phyloP scores from a whole-genome alignment of 2,329 filamentous ascomycete species.

The Monilinia fructicola region DNA sequence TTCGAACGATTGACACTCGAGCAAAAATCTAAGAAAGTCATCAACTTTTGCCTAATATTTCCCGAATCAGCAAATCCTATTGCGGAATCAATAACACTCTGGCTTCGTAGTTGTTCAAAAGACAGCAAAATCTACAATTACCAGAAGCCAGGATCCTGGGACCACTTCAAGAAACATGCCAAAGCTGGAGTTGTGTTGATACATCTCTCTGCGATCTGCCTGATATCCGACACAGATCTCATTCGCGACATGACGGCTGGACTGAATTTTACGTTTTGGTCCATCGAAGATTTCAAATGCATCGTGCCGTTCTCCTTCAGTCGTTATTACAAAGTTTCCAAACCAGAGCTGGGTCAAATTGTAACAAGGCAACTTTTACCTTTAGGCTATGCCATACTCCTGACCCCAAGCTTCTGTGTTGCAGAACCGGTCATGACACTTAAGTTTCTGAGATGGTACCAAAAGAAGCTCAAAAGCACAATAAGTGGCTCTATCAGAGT shows the following conservation, averaged over 20 bases:
- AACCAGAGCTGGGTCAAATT: conserved; percentile 40
- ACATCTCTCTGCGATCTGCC: conserved; percentile 33
- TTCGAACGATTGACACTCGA: conserved; percentile 29
- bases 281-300: conserved; percentile 31
- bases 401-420: conserved; percentile 52
- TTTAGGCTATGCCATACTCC: conserved; percentile 46
- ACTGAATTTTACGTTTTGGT: conserved; percentile 34
- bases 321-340: conserved; percentile 9
- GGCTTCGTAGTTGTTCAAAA: conserved; percentile 46
- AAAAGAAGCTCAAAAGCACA: conserved; percentile 26
- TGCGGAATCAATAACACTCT: conserved; percentile 45
- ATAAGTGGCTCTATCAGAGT: conserved; percentile 29
- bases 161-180: conserved; percentile 43
- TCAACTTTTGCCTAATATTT: conserved; percentile 52
- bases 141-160: conserved; percentile 49
- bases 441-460: conserved; percentile 47
- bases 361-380: conserved; percentile 48
- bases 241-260: conserved; percentile 19
- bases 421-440: conserved; percentile 46
- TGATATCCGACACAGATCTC: conserved; percentile 31
- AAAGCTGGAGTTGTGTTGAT: conserved; percentile 33
- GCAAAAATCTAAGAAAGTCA: conserved; percentile 17
- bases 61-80: conserved; percentile 43
- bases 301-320: conserved; percentile 34
- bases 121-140: conserved; percentile 47